These are phyloP conservation scores for Globisporangium ultimum DNA, from an alignment of 352 stramenopile genomes.

Conservation along the genomic window DNA sequence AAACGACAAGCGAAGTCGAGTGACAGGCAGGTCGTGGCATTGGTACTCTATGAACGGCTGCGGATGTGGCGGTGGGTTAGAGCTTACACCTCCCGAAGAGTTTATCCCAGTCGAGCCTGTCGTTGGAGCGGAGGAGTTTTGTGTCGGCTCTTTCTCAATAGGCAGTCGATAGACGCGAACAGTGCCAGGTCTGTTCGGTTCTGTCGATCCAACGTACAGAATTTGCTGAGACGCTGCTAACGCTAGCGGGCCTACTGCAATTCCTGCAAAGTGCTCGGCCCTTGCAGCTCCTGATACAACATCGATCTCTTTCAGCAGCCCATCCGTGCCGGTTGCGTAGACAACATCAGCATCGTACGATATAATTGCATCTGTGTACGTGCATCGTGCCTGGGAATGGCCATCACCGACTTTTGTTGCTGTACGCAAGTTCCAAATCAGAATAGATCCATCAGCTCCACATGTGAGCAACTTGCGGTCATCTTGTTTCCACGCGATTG, in stretches of 20 bases:
- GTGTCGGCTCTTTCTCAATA: slow-evolving; percentile 48
- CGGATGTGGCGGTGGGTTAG: slow-evolving; percentile 1
- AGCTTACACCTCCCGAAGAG: slow-evolving; percentile 16
- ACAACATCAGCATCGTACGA: slow-evolving; percentile 66
- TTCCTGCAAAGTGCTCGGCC: slow-evolving; percentile 54
- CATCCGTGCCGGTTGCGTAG: slow-evolving; percentile 90
- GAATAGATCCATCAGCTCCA: slow-evolving; percentile 70
- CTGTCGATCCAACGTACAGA: slow-evolving; percentile 86
- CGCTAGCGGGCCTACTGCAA: slow-evolving; percentile 70
- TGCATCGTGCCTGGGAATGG: slow-evolving; percentile 71
- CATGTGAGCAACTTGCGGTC: slow-evolving; percentile 75
- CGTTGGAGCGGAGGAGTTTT: slow-evolving; percentile 10
- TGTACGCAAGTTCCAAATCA: slow-evolving; percentile 74
- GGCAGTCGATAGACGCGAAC: slow-evolving; percentile 73
- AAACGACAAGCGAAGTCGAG: slow-evolving; percentile 67
- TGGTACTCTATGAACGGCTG: slow-evolving; percentile 65
- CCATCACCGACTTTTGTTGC: slow-evolving; percentile 77
- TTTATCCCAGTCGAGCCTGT: slow-evolving; percentile 9
- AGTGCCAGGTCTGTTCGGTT: slow-evolving; percentile 61
- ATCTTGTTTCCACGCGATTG: slow-evolving; percentile 75
- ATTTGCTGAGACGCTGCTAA: slow-evolving; percentile 86
- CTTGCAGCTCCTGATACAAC: slow-evolving; percentile 53
- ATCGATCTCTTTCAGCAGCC: slow-evolving; percentile 89
- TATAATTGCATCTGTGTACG: slow-evolving; percentile 62
- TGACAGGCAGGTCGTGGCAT: slow-evolving; percentile 77